Base-by-base conservation (phyloP, 345 rosid species). In the Hibiscus syriacus region DNA sequence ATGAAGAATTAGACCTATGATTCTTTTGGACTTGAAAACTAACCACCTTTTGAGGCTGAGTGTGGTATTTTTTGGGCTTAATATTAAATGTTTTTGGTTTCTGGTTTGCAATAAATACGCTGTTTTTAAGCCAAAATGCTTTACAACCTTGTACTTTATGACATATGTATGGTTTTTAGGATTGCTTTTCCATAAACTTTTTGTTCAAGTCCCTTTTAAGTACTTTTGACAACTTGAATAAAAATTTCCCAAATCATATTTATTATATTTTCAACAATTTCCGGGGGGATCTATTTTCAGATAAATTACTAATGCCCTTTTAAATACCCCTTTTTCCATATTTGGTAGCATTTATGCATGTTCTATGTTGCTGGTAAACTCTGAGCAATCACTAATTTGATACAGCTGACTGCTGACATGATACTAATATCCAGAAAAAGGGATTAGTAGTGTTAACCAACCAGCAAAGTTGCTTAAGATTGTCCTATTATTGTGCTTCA, bases 51-150 rank as follows among this genome's bases (percentile, higher is more conserved):
- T 16, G 48, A 10, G 29, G 65, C 3, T 22, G 38, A 20, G 38
- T 60, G n/a, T 4, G 1, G 46, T 60, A 19, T 5, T 30, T 30
- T 30, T n/a, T 17, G 0, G 56, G 9, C 10, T 55, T 55, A 13
- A 30, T 8, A 30, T 30, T 30, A n/a, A 58, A 58, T 32, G 43
- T 32, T 32, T 64, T 64, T 64, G 68, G 41, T 46, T 45, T 64
- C 41, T 46, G 19, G 27, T 48, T 10, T 46, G 54, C 41, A 6
- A n/a, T 62, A 11, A 45, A 27, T 64, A 49, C 27, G 39, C 41
- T 25, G 12, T 16, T 46, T 48, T 39, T 12, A 61, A 61, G 30
- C 19, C 49, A 39, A 61, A 61, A 38, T 39, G 34, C 34, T 22
- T 39, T 46, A 12, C 20, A 41, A 23, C 41, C 32, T 61, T 19